phyloP scores from a whole-genome alignment of 768 basidiomycete genomes.

The Leccinum pellstonianum region DNA sequence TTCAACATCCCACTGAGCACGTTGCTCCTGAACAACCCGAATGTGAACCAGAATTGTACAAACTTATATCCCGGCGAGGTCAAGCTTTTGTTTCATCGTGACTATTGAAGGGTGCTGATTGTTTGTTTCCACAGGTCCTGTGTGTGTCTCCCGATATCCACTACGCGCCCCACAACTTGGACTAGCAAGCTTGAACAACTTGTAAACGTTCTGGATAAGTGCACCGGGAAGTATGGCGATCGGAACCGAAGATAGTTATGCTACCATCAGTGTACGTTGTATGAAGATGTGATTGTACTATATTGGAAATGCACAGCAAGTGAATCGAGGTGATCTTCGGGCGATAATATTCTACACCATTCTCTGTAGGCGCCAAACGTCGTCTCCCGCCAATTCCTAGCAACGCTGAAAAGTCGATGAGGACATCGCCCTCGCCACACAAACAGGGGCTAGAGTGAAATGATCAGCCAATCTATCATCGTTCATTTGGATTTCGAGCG shows the following conservation, averaged over 20 bases:
- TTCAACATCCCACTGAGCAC: no score
- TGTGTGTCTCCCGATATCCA: background rate
- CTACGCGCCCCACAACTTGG: no score
- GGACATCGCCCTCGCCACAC: background rate
- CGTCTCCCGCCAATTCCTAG: background rate
- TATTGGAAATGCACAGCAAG: background rate
- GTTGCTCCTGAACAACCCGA: no score
- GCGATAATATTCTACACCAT: background rate
- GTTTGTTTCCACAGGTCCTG: background rate
- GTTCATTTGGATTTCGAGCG: background rate
- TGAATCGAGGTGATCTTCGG: no score
- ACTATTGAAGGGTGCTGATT: background rate
- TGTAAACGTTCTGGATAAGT: background rate
- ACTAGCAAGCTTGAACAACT: no score
- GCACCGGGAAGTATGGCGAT: background rate
- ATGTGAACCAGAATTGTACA: no score
- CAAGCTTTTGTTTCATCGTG: background rate
- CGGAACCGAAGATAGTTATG: no score
- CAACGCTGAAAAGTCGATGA: background rate
- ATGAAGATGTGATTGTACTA: background rate
- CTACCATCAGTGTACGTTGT: background rate
- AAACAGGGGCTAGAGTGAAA: no score
- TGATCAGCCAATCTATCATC: no score
- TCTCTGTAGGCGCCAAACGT: no score
- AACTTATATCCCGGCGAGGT: no score